Percentiles rank a stretch among this genome's conserved stretches.
Conservation (phyloP, 2,329 filamentous ascomycete genomes). For the Xylaria hypoxylon region DNA sequence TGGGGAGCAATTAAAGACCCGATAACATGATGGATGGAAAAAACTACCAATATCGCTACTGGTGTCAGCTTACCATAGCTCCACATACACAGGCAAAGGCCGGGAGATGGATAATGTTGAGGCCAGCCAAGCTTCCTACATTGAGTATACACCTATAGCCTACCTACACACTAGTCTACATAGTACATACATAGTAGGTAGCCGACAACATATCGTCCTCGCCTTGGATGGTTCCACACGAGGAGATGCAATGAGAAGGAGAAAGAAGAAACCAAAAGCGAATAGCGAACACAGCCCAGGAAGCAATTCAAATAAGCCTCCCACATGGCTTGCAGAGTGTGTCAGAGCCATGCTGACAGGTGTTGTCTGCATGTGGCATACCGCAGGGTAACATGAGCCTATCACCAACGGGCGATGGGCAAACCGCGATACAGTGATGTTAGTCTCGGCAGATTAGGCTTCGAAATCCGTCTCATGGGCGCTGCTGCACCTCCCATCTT, state of each 20-base stretch:
- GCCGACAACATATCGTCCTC: constrained; percentile 14
- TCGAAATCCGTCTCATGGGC: constrained; percentile 7
- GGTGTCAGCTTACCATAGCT: constrained; percentile 12
- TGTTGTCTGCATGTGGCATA: constrained; percentile 31
- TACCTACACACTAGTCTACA: too few species aligned
- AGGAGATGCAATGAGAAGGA: constrained; percentile 10
- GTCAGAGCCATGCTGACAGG: constrained; percentile 33
- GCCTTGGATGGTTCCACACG: constrained; percentile 10
- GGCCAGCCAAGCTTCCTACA: background rate
- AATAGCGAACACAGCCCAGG: constrained; percentile 16
- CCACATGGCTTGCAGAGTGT: constrained; percentile 35
- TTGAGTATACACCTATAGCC: background rate
- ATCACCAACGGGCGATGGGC: constrained; percentile 19
- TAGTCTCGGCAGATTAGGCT: constrained; percentile 27
- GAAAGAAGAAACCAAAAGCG: background rate
- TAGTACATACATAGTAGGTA: background rate
- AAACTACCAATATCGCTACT: background rate
- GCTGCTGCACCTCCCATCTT: background rate
- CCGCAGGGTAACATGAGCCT: constrained; percentile 26
- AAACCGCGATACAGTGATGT: constrained; percentile 4
- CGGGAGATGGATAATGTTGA: background rate
- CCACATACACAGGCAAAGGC: background rate
- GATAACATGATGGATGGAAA: constrained; percentile 15
- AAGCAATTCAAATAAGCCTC: constrained; percentile 28
- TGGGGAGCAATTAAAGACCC: constrained; percentile 1